Evolutionary conservation across 257 asterid species (phyloP).

Genomic region (Nicotiana paniculata): DNA sequence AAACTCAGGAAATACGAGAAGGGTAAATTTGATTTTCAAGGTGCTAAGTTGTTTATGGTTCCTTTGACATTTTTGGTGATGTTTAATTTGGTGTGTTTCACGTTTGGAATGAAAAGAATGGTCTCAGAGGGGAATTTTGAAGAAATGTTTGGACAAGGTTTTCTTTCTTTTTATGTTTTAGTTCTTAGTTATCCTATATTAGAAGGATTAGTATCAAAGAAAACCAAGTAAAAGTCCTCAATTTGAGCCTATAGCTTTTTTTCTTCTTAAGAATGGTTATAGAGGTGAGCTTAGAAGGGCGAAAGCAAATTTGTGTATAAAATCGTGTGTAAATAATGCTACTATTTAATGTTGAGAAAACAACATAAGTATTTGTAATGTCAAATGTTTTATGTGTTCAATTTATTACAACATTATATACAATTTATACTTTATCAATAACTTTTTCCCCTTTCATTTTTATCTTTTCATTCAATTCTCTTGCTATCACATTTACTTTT

Average conservation of each 20-base stretch:
- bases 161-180: constrained; percentile 44
- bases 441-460: not conserved
- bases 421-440: not conserved
- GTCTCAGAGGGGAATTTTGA: constrained; percentile 26
- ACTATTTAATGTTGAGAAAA: not conserved
- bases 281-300: not conserved
- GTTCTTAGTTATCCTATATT: constrained; percentile 58
- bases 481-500: not conserved
- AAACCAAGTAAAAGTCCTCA: constrained; percentile 29
- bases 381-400: not conserved
- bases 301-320: not conserved
- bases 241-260: not conserved
- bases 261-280: not conserved
- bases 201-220: constrained; percentile 50
- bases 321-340: not conserved
- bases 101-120: constrained; percentile 46
- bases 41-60: constrained; percentile 61
- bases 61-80: constrained; percentile 59
- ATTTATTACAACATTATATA: not conserved
- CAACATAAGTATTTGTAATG: not conserved
- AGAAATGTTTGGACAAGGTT: constrained; percentile 68
- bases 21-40: constrained; percentile 56
- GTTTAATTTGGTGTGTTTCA: constrained; percentile 49
- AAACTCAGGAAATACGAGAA: constrained; percentile 50
- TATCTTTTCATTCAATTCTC: constrained; percentile 1